Evolutionary conservation across 2,329 filamentous ascomycete species (phyloP).

Genomic region (Davidsoniella neocaledoniae): DNA sequence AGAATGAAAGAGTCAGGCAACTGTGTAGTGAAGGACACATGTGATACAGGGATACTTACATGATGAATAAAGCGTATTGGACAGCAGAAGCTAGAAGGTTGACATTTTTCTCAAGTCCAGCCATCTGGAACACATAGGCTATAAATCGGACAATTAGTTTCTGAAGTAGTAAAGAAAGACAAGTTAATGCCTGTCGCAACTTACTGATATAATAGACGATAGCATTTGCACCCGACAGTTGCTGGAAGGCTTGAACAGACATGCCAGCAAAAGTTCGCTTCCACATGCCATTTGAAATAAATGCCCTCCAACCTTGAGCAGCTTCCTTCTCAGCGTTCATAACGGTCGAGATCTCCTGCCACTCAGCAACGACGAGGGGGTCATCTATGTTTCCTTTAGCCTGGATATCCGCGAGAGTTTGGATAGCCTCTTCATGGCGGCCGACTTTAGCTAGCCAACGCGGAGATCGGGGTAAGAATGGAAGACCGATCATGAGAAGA

Average conservation of each 20-base stretch:
- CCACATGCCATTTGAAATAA: slow-evolving; percentile 32
- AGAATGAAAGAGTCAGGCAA: slow-evolving; percentile 27
- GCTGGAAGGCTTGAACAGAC: slow-evolving; percentile 39
- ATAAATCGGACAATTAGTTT: neutral
- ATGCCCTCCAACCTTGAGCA: slow-evolving; percentile 23
- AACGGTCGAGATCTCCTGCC: slow-evolving; percentile 29
- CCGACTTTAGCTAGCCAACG: slow-evolving; percentile 47
- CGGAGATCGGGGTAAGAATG: slow-evolving; percentile 44
- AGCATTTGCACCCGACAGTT: slow-evolving; percentile 39
- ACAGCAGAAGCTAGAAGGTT: slow-evolving; percentile 38
- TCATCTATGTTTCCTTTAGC: slow-evolving; percentile 36
- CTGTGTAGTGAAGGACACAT: slow-evolving; percentile 18
- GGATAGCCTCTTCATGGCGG: slow-evolving; percentile 37
- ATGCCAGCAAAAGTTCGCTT: slow-evolving; percentile 34
- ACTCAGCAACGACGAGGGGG: slow-evolving; percentile 39
- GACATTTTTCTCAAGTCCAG: slow-evolving; percentile 26
- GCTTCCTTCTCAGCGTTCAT: slow-evolving; percentile 19
- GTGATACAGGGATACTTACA: slow-evolving; percentile 6
- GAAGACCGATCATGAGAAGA: slow-evolving; percentile 39
- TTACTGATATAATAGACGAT: slow-evolving; percentile 38
- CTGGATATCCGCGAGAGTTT: slow-evolving; percentile 39
- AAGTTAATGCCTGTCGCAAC: neutral
- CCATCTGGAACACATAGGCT: slow-evolving; percentile 24
- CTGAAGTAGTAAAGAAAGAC: neutral
- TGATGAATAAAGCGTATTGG: slow-evolving; percentile 29